Conservation (phyloP, 2,329 filamentous ascomycete genomes). For the Oidium heveae region DNA sequence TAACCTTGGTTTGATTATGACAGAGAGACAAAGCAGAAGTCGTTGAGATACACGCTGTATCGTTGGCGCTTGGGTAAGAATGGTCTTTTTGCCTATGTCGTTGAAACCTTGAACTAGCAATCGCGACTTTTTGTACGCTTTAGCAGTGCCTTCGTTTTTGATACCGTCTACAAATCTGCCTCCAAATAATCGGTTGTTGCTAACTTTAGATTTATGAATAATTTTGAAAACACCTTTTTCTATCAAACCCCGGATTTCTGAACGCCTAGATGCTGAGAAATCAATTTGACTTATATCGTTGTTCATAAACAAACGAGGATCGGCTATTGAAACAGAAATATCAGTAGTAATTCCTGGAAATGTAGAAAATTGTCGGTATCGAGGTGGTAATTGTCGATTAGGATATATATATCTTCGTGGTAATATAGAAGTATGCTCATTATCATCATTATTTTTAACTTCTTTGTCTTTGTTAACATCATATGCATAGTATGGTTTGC, state of each 20-base stretch:
- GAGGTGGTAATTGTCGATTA: not conserved
- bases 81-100: not conserved
- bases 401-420: not conserved
- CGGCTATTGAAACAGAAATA: not conserved
- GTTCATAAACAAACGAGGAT: not conserved
- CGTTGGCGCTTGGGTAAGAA: not conserved
- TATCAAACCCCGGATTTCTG: not conserved
- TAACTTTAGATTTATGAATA: not conserved
- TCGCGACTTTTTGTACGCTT: slow-evolving; percentile 1
- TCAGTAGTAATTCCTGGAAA: not conserved
- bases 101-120: not conserved
- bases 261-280: not conserved
- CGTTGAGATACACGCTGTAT: not conserved
- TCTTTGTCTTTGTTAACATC: not conserved
- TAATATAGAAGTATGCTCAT: not conserved
- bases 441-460: not conserved
- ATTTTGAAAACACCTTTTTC: not conserved
- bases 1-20: not conserved
- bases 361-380: not conserved
- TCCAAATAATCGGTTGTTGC: slow-evolving; percentile 2
- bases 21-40: not conserved
- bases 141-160: slow-evolving; percentile 2
- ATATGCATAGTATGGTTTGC: not conserved
- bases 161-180: slow-evolving; percentile 4
- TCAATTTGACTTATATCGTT: not conserved